A percentile compares a stretch with the other conserved stretches of the same genome.
These are phyloP conservation scores for Cystofilobasidium ferigula DNA, from an alignment of 768 basidiomycete species.

Conservation along the genomic window DNA sequence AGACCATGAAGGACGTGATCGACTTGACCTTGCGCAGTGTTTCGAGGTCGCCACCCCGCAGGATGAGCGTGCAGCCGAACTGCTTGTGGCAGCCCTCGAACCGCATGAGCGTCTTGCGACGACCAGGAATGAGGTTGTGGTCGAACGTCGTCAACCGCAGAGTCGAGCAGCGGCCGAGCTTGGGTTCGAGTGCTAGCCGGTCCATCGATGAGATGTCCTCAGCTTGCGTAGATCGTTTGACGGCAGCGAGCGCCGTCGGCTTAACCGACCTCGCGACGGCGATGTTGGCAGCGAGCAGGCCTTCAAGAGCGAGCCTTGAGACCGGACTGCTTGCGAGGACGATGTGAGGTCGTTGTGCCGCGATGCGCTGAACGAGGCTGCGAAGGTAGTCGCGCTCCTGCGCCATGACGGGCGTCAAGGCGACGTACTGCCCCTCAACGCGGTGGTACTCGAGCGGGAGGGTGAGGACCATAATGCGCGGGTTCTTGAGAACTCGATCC, in stretches of 20 bases:
- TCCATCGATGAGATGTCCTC: slow-evolving; percentile 95
- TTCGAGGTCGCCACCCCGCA: slow-evolving; percentile 75
- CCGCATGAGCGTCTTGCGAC: slow-evolving; percentile 90
- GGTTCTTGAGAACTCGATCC: slow-evolving; percentile 44
- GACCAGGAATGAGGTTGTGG: slow-evolving; percentile 84
- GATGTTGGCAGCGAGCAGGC: slow-evolving; percentile 70
- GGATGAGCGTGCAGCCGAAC: slow-evolving; percentile 85
- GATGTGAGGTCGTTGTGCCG: slow-evolving; percentile 81
- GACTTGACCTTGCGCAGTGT: slow-evolving; percentile 77
- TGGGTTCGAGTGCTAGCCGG: slow-evolving; percentile 76
- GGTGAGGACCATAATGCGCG: slow-evolving; percentile 90
- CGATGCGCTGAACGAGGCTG: slow-evolving; percentile 75
- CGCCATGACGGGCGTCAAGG: slow-evolving; percentile 76
- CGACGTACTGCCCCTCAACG: slow-evolving; percentile 67
- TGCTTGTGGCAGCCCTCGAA: slow-evolving; percentile 91
- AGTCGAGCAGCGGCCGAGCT: slow-evolving; percentile 71
- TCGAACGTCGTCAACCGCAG: slow-evolving; percentile 90
- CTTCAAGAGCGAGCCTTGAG: slow-evolving; percentile 77
- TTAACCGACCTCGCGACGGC: slow-evolving; percentile 85
- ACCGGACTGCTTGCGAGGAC: slow-evolving; percentile 86
- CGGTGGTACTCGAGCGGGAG: slow-evolving; percentile 87
- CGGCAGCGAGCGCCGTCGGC: slow-evolving; percentile 68
- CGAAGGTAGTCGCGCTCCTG: slow-evolving; percentile 89
- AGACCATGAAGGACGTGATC: slow-evolving; percentile 79
- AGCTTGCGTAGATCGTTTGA: slow-evolving; percentile 88